phyloP scores from a whole-genome alignment of 306 rosid genomes.

The Dalbergia cochinchinensis region DNA sequence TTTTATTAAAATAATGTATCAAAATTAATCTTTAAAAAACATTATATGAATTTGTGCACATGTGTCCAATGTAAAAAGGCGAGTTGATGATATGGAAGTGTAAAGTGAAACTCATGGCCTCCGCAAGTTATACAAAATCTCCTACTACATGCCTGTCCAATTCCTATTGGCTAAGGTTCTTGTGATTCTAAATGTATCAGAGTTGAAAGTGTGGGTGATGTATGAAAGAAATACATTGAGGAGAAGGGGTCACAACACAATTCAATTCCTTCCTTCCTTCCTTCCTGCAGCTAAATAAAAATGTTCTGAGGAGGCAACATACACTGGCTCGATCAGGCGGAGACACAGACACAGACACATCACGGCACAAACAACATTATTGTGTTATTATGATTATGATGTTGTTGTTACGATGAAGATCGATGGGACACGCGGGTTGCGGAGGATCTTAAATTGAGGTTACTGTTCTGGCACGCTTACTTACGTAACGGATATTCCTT shows the following conservation, averaged over 20 bases:
- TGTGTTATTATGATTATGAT: not conserved
- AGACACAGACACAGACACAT: not conserved
- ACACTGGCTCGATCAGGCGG: not conserved
- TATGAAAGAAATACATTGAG: not conserved
- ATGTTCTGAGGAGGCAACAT: not conserved
- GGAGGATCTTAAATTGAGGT: conserved; percentile 39
- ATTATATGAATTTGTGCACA: not conserved
- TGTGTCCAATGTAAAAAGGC: not conserved
- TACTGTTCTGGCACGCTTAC: conserved; percentile 26
- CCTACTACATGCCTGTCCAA: not conserved
- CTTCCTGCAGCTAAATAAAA: not conserved
- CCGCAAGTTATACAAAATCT: not conserved
- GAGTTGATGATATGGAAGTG: not conserved
- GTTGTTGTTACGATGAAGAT: not conserved
- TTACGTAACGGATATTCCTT: conserved; percentile 50
- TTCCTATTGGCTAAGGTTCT: not conserved
- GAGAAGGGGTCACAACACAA: not conserved
- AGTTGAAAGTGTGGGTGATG: not conserved
- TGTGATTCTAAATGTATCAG: not conserved
- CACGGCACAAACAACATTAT: not conserved
- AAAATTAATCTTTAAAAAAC: too few species aligned
- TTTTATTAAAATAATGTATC: too few species aligned
- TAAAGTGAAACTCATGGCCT: not conserved
- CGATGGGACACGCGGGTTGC: conserved; percentile 44
- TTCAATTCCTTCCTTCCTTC: not conserved